These are phyloP conservation scores for Pseudonitzschia delicatissima DNA, from an alignment of 108 stramenopile genomes.

Conservation along the genomic window DNA sequence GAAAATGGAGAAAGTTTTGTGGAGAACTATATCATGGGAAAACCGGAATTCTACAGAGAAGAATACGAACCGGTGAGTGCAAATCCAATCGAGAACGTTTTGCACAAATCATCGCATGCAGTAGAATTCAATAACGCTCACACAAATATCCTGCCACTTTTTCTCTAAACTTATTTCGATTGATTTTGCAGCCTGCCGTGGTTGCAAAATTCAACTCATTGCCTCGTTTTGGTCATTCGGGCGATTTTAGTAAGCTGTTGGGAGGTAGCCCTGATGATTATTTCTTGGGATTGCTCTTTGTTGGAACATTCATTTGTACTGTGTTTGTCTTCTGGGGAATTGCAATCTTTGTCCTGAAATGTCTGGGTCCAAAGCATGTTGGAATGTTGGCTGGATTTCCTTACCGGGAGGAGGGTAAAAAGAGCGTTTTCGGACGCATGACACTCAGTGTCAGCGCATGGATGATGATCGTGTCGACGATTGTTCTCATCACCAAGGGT, in stretches of 20 bases:
- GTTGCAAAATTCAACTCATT: conserved; percentile 4
- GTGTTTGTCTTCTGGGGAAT: conserved; percentile 36
- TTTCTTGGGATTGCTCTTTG: conserved; percentile 28
- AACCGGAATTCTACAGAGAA: background rate
- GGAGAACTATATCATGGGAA: conserved; percentile 1
- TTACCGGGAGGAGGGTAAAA: conserved; percentile 13
- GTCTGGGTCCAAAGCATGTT: conserved; percentile 31
- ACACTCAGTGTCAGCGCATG: conserved; percentile 15
- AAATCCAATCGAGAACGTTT: background rate
- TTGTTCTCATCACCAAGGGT: conserved; percentile 28
- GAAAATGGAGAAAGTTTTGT: background rate
- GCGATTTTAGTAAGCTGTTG: conserved; percentile 38
- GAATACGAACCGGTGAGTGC: conserved; percentile 1
- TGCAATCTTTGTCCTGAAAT: conserved; percentile 35
- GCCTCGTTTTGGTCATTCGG: conserved; percentile 39
- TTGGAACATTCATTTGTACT: conserved; percentile 24
- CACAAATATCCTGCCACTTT: background rate
- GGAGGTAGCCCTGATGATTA: conserved; percentile 17
- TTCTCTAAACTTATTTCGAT: background rate
- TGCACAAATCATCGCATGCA: background rate
- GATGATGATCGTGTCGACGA: conserved; percentile 32
- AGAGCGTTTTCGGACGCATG: background rate
- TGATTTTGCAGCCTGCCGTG: background rate
- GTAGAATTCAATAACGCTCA: too few relatives aligned
- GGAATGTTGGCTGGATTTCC: conserved; percentile 44